Evolutionary conservation across 768 basidiomycete species (phyloP).

Genomic region (Tricholoma hemisulphureum): DNA sequence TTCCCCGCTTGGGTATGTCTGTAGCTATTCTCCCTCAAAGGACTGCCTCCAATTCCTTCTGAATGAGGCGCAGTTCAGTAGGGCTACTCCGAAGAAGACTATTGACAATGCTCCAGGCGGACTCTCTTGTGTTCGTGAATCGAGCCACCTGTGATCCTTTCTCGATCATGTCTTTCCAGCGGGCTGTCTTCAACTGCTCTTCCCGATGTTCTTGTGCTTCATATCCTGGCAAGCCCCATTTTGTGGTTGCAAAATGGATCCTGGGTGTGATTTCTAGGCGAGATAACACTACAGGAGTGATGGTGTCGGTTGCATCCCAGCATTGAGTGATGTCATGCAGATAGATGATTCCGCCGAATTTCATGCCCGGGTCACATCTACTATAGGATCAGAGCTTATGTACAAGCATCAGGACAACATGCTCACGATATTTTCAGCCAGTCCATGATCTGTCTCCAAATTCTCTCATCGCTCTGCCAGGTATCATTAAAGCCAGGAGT

Average conservation of each 20-base stretch:
- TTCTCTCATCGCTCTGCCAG: conserved; percentile 18
- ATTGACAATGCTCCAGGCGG: conserved; percentile 18
- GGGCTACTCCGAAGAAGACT: conserved; percentile 24
- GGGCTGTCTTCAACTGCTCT: background rate
- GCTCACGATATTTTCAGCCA: conserved; percentile 28
- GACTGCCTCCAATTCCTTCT: conserved; percentile 20
- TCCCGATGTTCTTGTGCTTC: conserved; percentile 4
- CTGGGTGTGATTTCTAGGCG: conserved; percentile 7
- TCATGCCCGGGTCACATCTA: conserved; percentile 10
- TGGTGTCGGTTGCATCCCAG: background rate
- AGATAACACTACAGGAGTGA: conserved; percentile 15
- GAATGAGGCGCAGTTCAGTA: conserved; percentile 6
- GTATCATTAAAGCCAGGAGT: conserved; percentile 33
- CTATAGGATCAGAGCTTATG: background rate
- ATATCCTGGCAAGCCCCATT: conserved; percentile 16
- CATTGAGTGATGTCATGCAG: no score
- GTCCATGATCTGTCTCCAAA: conserved; percentile 21
- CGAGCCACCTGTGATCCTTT: conserved; percentile 12
- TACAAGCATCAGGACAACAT: background rate
- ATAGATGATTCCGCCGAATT: conserved; percentile 14
- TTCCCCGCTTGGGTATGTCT: no score
- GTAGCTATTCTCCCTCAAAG: no score
- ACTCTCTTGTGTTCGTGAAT: conserved; percentile 4
- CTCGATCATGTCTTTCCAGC: conserved; percentile 7
- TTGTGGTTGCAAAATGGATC: conserved; percentile 15